Evolutionary conservation across 208 protist species (phyloP).

Genomic region (Trypanosoma vivax): DNA sequence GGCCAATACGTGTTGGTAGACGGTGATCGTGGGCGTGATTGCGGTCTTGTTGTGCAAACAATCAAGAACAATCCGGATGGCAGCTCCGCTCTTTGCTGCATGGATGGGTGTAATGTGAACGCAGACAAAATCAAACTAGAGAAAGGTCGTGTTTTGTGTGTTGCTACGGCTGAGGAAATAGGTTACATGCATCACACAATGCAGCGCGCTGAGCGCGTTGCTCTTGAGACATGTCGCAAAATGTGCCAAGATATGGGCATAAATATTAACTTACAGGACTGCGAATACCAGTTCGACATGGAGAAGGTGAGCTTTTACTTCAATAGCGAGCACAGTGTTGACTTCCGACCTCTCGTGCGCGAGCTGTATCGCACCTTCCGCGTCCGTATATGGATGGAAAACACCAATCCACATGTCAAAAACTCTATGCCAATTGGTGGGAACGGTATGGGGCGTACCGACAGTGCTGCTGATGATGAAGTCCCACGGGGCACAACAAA

Average conservation of each 20-base stretch:
- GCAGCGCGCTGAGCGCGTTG: slow-evolving; percentile 67
- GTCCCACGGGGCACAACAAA: background rate
- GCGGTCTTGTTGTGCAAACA: slow-evolving; percentile 78
- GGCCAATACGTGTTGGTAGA: slow-evolving; percentile 86
- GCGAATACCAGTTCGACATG: slow-evolving; percentile 91
- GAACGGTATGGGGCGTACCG: slow-evolving; percentile 2
- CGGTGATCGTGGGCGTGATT: slow-evolving; percentile 81
- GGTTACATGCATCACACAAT: slow-evolving; percentile 74
- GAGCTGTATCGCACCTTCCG: slow-evolving; percentile 88
- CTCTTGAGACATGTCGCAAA: slow-evolving; percentile 81
- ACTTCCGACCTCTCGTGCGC: slow-evolving; percentile 83
- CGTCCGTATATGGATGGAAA: slow-evolving; percentile 91
- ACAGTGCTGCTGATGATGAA: slow-evolving; percentile 21
- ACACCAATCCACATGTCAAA: slow-evolving; percentile 81
- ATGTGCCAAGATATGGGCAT: slow-evolving; percentile 75
- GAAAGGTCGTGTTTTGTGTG: slow-evolving; percentile 61
- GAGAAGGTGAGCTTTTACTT: slow-evolving; percentile 93
- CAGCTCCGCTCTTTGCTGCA: slow-evolving; percentile 37
- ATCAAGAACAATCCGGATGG: slow-evolving; percentile 33
- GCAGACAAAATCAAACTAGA: slow-evolving; percentile 75
- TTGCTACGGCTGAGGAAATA: slow-evolving; percentile 64
- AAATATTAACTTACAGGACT: slow-evolving; percentile 72
- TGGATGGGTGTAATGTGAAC: slow-evolving; percentile 64
- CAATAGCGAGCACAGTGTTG: slow-evolving; percentile 79
- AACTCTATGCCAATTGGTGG: slow-evolving; percentile 62